phyloP scores from a whole-genome alignment of 768 basidiomycete genomes.

The Filobasidium floriforme region DNA sequence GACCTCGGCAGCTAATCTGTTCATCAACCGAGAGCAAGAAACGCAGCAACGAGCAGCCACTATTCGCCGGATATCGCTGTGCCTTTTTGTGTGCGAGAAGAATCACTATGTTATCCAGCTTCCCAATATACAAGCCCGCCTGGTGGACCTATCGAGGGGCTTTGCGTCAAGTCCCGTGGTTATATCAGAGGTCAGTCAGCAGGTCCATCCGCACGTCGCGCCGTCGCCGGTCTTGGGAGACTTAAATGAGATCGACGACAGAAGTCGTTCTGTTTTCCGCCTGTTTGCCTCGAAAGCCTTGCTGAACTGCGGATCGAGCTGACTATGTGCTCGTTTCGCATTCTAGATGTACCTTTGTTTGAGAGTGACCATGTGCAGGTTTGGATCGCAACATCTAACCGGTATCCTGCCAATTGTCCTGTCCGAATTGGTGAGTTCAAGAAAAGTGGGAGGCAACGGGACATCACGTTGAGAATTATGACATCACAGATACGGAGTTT shows the following conservation, averaged over 20 bases:
- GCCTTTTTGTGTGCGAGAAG: slow-evolving; percentile 77
- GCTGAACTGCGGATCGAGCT: background rate
- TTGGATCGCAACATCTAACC: slow-evolving; percentile 81
- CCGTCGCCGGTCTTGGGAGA: no score
- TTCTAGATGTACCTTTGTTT: slow-evolving; percentile 80
- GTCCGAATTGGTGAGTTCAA: slow-evolving; percentile 77
- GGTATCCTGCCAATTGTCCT: slow-evolving; percentile 96
- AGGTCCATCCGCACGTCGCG: background rate
- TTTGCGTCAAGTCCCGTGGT: slow-evolving; percentile 72
- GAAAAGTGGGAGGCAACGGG: background rate
- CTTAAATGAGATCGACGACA: no score
- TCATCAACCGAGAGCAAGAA: slow-evolving; percentile 90
- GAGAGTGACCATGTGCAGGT: slow-evolving; percentile 77
- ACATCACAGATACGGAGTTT: slow-evolving; percentile 70
- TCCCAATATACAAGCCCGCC: slow-evolving; percentile 90
- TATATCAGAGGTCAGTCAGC: slow-evolving; percentile 65
- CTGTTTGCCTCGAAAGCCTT: background rate
- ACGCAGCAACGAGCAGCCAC: slow-evolving; percentile 78
- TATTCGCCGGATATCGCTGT: slow-evolving; percentile 75
- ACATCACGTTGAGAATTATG: background rate
- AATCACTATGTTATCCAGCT: slow-evolving; percentile 84
- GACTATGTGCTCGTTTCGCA: background rate
- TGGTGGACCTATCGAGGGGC: slow-evolving; percentile 79
- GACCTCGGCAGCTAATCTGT: slow-evolving; percentile 58
- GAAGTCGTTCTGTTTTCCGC: background rate